A percentile compares a stretch with the other conserved stretches of the same genome.
phyloP scores from a whole-genome alignment of 805 yeast species.

The Sugiyamaella marilandica region DNA sequence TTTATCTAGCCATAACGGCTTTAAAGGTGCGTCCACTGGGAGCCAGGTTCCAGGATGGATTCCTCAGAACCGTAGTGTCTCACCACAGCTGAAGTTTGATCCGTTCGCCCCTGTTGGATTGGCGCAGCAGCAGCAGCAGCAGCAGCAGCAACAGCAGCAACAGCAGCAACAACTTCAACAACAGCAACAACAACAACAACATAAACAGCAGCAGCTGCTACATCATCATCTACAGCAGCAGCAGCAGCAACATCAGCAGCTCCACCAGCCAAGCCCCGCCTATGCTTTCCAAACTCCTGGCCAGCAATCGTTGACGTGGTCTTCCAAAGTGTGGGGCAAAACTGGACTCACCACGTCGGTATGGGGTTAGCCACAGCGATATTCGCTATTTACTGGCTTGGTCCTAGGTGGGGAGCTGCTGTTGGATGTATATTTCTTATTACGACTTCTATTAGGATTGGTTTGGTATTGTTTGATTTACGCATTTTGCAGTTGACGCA shows the following conservation, averaged over 20 bases:
- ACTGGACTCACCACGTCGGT: slow-evolving; percentile 17
- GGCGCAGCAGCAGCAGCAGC: not conserved
- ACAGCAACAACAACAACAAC: not conserved
- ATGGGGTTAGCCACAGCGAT: slow-evolving; percentile 15
- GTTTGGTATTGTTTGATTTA: slow-evolving; percentile 7
- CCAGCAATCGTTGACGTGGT: slow-evolving; percentile 13
- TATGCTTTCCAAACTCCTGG: not conserved
- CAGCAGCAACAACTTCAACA: not conserved
- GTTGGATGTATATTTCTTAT: not conserved
- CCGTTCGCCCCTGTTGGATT: slow-evolving; percentile 19
- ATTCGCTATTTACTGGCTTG: not conserved
- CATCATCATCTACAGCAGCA: not conserved
- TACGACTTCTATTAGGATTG: not conserved
- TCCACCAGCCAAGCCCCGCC: not conserved
- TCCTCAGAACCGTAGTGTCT: slow-evolving; percentile 8
- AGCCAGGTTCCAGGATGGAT: not conserved
- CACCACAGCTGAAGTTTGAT: slow-evolving; percentile 19
- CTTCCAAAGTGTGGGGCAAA: slow-evolving; percentile 19
- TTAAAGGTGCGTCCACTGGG: not conserved
- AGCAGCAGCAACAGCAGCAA: not conserved
- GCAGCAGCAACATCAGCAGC: not conserved
- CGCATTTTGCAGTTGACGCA: slow-evolving; percentile 1
- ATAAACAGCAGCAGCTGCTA: not conserved
- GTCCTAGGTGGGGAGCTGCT: not conserved
- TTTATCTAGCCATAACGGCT: not conserved